Percentiles rank a stretch among this genome's conserved stretches.
Conservation (phyloP, 306 rosid genomes). For the Vigna angularis region DNA sequence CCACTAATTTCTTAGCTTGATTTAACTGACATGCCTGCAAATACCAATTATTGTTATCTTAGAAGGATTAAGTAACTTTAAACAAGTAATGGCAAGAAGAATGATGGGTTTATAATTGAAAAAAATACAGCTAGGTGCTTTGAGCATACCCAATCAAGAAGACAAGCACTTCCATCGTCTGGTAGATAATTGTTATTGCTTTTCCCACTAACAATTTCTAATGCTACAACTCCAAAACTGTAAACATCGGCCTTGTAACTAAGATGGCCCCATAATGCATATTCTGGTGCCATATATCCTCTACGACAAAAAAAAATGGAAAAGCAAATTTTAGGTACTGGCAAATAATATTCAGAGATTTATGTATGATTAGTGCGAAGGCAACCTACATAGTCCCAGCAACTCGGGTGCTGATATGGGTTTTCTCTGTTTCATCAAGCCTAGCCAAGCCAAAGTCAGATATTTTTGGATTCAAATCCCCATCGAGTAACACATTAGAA, state of each 20-base stretch:
- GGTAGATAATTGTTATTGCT: slow-evolving; percentile 65
- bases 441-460: slow-evolving; percentile 85
- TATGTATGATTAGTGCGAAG: background rate
- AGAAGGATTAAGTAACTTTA: background rate
- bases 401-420: slow-evolving; percentile 76
- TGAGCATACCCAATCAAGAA: slow-evolving; percentile 66
- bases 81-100: background rate
- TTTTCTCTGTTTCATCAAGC: slow-evolving; percentile 72
- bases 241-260: slow-evolving; percentile 78
- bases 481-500: slow-evolving; percentile 76
- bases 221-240: slow-evolving; percentile 76
- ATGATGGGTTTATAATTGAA: background rate
- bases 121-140: background rate
- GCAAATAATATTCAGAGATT: background rate
- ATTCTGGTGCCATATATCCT: slow-evolving; percentile 88
- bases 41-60: background rate
- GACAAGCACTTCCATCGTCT: slow-evolving; percentile 61
- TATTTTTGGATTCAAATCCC: slow-evolving; percentile 71
- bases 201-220: slow-evolving; percentile 70
- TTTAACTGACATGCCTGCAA: slow-evolving; percentile 73
- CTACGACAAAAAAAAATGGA: slow-evolving; percentile 42
- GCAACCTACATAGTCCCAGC: slow-evolving; percentile 82
- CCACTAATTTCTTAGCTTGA: slow-evolving; percentile 55
- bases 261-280: slow-evolving; percentile 77
- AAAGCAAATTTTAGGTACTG: background rate